Base-by-base conservation (phyloP, 371 early-diverging fungal genomes). In the Nematocida minor region DNA sequence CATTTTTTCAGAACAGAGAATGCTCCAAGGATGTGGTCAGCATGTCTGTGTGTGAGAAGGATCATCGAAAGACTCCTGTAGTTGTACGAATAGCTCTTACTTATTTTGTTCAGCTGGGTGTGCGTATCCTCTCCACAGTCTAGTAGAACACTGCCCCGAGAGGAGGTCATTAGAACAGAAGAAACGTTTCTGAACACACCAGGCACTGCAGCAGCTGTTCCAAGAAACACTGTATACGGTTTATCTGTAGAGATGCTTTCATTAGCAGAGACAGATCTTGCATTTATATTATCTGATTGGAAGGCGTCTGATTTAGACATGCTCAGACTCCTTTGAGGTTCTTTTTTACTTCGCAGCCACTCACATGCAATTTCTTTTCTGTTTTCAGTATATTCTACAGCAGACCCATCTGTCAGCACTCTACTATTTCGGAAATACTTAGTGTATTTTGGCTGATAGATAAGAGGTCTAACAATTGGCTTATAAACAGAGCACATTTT, bases 61-160 rank as follows among this genome's bases (percentile, higher is more conserved):
- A 96, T 86, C 20, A 90, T 84, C 60, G 86, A 87, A 40, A 97
- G 66, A 71, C 68, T 82, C 49, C 44, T 57, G 40, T 70, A 83
- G n/a, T 63, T 48, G 22, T 63, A 38, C 47, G 1, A 47, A n/a
- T 67, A 22, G 29, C 47, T 57, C 25, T 90, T 93, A 80, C 91
- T 89, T 41, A 87, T 86, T 31, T 97, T 89, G 80, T 88, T 87
- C 80, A 98, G 87, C 82, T 94, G 95, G 2, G 92, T 91, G 29
- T 88, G 87, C 0, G 96, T 95, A n/a, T 94, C 94, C 84, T 99
- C 99, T 16, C 99, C 99, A 55, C 89, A 90, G 85, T 99, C 99
- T 42, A 98, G 82, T 44, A 99, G 85, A 25, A 87, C 27, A 18
- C 47, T 25, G 20, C 16, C 40, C 9, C 69, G 32, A 18, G 48